Evolutionary conservation across 2,329 filamentous ascomycete genomes (phyloP).

Genomic region (Epichloe typhina): DNA sequence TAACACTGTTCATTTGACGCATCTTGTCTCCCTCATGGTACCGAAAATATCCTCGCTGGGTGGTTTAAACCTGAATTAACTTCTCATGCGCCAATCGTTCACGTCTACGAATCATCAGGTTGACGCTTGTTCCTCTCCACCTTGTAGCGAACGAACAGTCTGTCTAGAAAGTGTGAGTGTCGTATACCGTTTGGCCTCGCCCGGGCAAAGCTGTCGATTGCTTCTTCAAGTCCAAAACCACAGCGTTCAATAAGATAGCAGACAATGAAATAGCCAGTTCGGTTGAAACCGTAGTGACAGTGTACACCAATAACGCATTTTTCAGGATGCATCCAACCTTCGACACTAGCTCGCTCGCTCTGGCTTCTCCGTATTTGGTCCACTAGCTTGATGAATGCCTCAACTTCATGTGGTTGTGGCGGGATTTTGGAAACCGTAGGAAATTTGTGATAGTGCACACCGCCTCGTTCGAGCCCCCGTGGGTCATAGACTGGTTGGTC

Average conservation of each 20-base stretch:
- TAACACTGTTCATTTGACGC: too few species aligned
- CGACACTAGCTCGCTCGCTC: conserved; percentile 19
- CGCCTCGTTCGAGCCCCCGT: conserved; percentile 48
- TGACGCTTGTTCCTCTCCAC: conserved; percentile 11
- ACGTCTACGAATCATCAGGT: conserved; percentile 33
- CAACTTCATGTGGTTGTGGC: conserved; percentile 44
- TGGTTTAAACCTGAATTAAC: neutral
- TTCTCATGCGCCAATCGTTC: conserved; percentile 37
- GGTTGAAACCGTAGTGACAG: conserved; percentile 93
- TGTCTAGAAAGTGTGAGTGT: conserved; percentile 80
- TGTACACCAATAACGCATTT: conserved; percentile 62
- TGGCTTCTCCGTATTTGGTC: conserved; percentile 47
- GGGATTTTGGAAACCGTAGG: conserved; percentile 87
- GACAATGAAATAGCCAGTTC: conserved; percentile 82
- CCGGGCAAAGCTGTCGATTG: conserved; percentile 63
- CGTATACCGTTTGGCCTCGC: conserved; percentile 71
- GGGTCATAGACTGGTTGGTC: conserved; percentile 85
- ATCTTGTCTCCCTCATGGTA: too few species aligned
- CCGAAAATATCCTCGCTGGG: too few species aligned
- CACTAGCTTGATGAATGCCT: conserved; percentile 41
- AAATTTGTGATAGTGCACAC: conserved; percentile 70
- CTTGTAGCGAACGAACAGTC: conserved; percentile 64
- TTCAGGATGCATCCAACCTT: conserved; percentile 26
- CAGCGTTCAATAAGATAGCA: conserved; percentile 80
- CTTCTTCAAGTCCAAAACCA: conserved; percentile 57